A percentile compares a stretch with the other conserved stretches of the same genome.
Conservation (phyloP, 306 rosid genomes). For the Sicyos baderoa region DNA sequence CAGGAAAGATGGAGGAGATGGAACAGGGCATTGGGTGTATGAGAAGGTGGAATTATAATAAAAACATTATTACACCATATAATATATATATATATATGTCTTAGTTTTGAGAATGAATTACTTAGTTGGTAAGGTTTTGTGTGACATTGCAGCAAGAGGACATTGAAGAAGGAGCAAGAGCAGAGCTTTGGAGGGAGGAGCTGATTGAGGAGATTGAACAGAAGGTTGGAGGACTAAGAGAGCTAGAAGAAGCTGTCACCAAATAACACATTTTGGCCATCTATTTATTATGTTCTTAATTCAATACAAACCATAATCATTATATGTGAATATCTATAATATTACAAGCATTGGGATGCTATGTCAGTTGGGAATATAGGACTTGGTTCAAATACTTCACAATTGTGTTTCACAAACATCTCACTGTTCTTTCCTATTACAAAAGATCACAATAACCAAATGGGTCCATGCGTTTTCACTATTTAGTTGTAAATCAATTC, state of each 20-base stretch:
- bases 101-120: not conserved
- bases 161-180: slow-evolving; percentile 69
- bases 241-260: slow-evolving; percentile 17
- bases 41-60: too few relatives aligned
- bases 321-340: too few relatives aligned
- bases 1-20: slow-evolving; percentile 64
- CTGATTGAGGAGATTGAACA: slow-evolving; percentile 82
- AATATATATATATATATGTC: too few relatives aligned
- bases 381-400: too few relatives aligned
- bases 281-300: not conserved
- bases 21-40: too few relatives aligned
- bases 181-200: slow-evolving; percentile 74
- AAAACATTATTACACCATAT: not conserved
- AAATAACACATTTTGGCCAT: slow-evolving; percentile 34
- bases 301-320: too few relatives aligned
- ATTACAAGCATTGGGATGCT: too few relatives aligned
- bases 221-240: slow-evolving; percentile 10
- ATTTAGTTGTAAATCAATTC: too few relatives aligned
- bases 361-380: too few relatives aligned
- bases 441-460: not conserved
- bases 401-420: too few relatives aligned
- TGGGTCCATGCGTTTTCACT: too few relatives aligned
- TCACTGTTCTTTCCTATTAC: too few relatives aligned
- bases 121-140: not conserved
- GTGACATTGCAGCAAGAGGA: slow-evolving; percentile 56